A percentile compares a stretch with the other conserved stretches of the same genome.
These are phyloP conservation scores for Chamaenerion angustifolium DNA, from an alignment of 345 rosid species.

Conservation along the genomic window DNA sequence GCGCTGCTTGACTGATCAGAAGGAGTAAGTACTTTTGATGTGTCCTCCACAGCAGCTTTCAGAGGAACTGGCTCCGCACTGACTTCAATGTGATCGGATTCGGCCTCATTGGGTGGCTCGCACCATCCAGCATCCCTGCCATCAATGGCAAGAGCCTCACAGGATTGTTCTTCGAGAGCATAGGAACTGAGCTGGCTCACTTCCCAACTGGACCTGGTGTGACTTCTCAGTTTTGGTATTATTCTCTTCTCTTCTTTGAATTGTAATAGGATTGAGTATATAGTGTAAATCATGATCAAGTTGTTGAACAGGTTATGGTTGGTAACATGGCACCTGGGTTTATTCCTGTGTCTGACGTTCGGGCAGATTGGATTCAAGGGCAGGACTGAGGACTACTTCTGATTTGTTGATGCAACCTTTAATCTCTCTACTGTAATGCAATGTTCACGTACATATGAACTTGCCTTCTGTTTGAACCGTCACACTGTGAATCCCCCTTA, in stretches of 20 bases:
- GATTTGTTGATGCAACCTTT: background rate
- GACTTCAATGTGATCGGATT: constrained; percentile 78
- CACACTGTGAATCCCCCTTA: too few relatives aligned
- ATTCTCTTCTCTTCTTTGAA: too few relatives aligned
- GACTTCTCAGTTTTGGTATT: constrained; percentile 54
- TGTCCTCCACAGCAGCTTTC: too few relatives aligned
- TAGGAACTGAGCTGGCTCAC: constrained; percentile 83
- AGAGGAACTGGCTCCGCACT: constrained; percentile 68
- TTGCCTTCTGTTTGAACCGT: too few relatives aligned
- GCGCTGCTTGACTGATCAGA: background rate
- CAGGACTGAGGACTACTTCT: constrained; percentile 73
- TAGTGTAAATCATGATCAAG: too few relatives aligned
- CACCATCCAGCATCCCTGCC: constrained; percentile 81
- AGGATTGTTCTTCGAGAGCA: constrained; percentile 86
- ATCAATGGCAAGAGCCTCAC: constrained; percentile 82
- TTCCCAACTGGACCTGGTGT: constrained; percentile 77
- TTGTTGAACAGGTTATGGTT: constrained; percentile 54
- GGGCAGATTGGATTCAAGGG: constrained; percentile 99
- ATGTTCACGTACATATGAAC: too few relatives aligned
- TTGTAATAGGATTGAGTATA: background rate
- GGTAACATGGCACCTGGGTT: constrained; percentile 71
- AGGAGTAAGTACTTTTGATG: too few relatives aligned
- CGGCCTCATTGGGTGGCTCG: constrained; percentile 83
- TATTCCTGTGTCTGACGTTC: constrained; percentile 76
- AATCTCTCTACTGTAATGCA: too few relatives aligned